Evolutionary conservation across 805 yeast species (phyloP).

Genomic region (Ogataea saltuana): DNA sequence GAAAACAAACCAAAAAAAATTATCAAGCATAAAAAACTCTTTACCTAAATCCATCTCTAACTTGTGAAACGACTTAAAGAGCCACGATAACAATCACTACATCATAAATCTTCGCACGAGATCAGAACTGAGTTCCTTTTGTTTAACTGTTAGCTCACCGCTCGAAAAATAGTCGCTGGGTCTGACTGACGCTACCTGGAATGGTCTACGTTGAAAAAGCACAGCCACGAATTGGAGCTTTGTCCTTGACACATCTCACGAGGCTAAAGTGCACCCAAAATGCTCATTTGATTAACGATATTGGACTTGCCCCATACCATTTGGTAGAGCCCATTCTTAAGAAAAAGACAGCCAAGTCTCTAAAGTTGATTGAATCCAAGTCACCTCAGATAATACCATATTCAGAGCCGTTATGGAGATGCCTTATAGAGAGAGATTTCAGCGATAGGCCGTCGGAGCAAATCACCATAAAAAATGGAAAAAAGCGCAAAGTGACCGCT

Average conservation of each 20-base stretch:
- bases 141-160: too few species aligned
- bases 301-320: constrained; percentile 43
- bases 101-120: too few species aligned
- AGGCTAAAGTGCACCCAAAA: constrained; percentile 33
- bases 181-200: too few species aligned
- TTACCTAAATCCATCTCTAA: not conserved
- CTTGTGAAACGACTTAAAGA: too few species aligned
- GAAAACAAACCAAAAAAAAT: not conserved
- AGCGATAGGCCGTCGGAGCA: constrained; percentile 42
- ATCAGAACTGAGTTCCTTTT: too few species aligned
- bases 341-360: constrained; percentile 46
- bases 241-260: constrained; percentile 30
- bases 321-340: constrained; percentile 47
- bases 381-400: constrained; percentile 45
- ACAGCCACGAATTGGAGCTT: constrained; percentile 26
- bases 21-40: not conserved
- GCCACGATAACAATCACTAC: too few species aligned
- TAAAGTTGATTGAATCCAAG: constrained; percentile 40
- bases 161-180: too few species aligned
- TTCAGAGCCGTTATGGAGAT: constrained; percentile 48
- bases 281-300: constrained; percentile 35
- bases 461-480: constrained; percentile 19
- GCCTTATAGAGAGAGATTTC: constrained; percentile 48
- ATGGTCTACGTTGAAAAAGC: constrained; percentile 24
- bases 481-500: constrained; percentile 34